These are phyloP conservation scores for Emericellopsis cladophorae DNA, from an alignment of 2,329 filamentous ascomycete species.

Conservation along the genomic window DNA sequence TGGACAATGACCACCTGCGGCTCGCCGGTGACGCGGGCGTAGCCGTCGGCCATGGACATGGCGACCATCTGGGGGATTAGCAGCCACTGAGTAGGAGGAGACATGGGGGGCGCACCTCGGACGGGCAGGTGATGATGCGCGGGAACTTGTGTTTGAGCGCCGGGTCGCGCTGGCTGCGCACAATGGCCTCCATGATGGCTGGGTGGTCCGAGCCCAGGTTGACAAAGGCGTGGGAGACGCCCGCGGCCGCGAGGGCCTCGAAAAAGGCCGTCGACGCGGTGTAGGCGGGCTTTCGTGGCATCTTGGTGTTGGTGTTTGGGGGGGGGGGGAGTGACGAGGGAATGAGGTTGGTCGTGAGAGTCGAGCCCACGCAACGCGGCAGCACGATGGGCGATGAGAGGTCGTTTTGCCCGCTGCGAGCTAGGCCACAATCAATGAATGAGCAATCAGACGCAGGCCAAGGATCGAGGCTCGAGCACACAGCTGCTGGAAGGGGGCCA, in stretches of 20 bases:
- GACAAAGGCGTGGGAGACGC: conserved; percentile 20
- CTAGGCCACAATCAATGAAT: too few relatives aligned
- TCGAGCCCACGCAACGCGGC: too few relatives aligned
- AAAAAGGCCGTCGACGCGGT: conserved; percentile 3
- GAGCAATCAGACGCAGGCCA: too few relatives aligned
- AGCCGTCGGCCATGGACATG: conserved; percentile 74
- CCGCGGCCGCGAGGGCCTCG: conserved; percentile 1
- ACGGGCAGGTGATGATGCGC: conserved; percentile 65
- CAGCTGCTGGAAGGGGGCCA: too few relatives aligned
- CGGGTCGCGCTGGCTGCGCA: conserved; percentile 59
- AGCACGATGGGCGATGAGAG: too few relatives aligned
- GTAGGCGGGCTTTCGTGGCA: neutral
- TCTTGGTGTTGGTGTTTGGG: too few relatives aligned
- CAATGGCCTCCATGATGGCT: conserved; percentile 68
- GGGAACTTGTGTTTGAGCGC: conserved; percentile 44
- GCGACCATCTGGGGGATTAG: conserved; percentile 55
- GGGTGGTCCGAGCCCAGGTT: conserved; percentile 64
- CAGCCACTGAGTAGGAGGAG: neutral
- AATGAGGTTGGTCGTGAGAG: too few relatives aligned
- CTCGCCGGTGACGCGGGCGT: conserved; percentile 57
- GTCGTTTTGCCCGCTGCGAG: too few relatives aligned
- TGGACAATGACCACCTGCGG: conserved; percentile 71
- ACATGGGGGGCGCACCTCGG: conserved; percentile 42
- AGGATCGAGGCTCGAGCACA: too few relatives aligned
- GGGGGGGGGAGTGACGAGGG: too few relatives aligned